Base-by-base conservation (phyloP, 2,329 filamentous ascomycete species). In the Ceratocystis cubensis region DNA sequence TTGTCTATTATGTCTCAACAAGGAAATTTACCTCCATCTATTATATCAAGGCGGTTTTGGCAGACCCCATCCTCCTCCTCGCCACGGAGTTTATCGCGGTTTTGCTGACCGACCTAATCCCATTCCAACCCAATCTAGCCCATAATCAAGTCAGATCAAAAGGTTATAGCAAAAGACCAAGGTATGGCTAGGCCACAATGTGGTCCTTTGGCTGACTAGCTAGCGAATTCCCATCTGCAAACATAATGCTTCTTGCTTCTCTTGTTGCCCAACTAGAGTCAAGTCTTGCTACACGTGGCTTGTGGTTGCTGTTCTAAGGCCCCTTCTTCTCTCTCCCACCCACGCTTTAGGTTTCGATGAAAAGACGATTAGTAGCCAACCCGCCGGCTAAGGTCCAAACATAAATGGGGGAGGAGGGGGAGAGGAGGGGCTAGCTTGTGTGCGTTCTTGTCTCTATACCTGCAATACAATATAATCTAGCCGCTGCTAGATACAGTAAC, bases 221-320 rank as follows among this genome's bases (percentile, higher is more conserved):
- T n/a, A 33, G 25, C n/a, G 22, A 28, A 37, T 37, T 37, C 28
- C 10, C 30, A 30, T 33, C 3, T 30, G 50, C 15, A 22, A 22
- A 22, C 25, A 57, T 13, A 57, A 33, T 57, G 5, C 30, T 17
- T 5, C 10, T 33, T 2, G 15, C 28, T 22, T 37, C 28, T 33
- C 17, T 57, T 57, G 15, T 57, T 57, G 53, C 53, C 53, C 53
- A 57, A 57, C 53, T 57, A 7, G 13, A 57, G 53, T 57, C 53
- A 57, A 33, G 28, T n/a, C 53, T 33, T 33, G 28, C 28, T 28
- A 57, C 53, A 57, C 53, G 53, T 57, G 53, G 25, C 53, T 28
- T 57, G 53, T 30, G 4, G 17, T 17, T n/a, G 22, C 33, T 57
- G 53, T 10, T 15, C 30, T 33, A 17, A 15, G 10, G 7, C 8